Evolutionary conservation across 2,329 filamentous ascomycete genomes (phyloP).

Genomic region (Colletotrichum incanum): DNA sequence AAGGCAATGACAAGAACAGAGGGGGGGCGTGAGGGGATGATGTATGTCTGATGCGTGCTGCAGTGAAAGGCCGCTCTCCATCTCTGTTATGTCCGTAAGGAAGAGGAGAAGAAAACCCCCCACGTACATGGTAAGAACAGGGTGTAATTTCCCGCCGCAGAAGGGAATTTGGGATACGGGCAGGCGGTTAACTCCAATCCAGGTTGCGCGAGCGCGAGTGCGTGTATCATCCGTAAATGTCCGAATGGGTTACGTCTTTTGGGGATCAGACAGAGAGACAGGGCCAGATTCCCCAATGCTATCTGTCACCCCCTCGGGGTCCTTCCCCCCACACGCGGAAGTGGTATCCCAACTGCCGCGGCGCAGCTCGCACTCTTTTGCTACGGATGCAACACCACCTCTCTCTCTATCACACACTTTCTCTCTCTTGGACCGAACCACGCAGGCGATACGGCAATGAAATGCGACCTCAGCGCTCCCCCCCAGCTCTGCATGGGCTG

Average conservation of each 20-base stretch:
- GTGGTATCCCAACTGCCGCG: background rate
- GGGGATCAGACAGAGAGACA: background rate
- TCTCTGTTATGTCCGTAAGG: background rate
- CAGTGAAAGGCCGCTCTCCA: no score
- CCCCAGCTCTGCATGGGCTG: background rate
- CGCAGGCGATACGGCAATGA: background rate
- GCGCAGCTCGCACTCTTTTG: background rate
- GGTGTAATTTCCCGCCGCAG: background rate
- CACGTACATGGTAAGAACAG: constrained; percentile 8
- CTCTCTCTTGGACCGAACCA: background rate
- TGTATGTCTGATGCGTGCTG: background rate
- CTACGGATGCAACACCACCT: background rate
- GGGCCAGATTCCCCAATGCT: background rate
- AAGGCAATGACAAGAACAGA: no score
- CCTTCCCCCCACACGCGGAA: background rate
- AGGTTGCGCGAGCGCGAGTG: background rate
- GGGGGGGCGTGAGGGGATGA: background rate
- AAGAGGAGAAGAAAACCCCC: background rate
- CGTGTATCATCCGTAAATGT: constrained; percentile 3
- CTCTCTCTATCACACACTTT: background rate
- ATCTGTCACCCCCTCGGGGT: background rate
- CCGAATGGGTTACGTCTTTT: background rate
- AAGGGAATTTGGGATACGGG: background rate
- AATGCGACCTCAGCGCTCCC: background rate
- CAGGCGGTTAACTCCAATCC: background rate